Evolutionary conservation across 2,329 filamentous ascomycete genomes (phyloP).

Genomic region (Clarireedia homoeocarpa): DNA sequence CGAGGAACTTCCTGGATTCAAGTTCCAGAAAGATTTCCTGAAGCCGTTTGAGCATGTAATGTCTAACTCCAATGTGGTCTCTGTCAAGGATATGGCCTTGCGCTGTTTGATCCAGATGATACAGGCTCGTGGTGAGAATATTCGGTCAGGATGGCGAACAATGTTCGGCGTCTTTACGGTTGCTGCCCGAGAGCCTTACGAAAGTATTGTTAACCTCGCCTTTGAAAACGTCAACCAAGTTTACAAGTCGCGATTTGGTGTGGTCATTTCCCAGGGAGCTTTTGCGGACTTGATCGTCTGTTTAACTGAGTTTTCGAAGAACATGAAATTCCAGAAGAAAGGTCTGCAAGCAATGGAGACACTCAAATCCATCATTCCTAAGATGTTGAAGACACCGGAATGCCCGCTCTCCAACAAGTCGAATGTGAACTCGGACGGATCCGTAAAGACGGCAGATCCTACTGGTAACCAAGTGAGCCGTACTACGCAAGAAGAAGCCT

Average conservation of each 20-base stretch:
- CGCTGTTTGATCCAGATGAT: constrained; percentile 99
- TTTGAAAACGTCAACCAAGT: constrained; percentile 96
- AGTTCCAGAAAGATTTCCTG: constrained; percentile 98
- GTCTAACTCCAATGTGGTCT: constrained; percentile 80
- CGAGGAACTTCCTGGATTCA: constrained; percentile 95
- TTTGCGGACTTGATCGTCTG: constrained; percentile 96
- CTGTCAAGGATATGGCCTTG: constrained; percentile 95
- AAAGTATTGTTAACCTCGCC: constrained; percentile 91
- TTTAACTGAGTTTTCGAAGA: constrained; percentile 97
- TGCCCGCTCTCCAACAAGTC: constrained; percentile 73
- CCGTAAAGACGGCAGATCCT: constrained; percentile 29
- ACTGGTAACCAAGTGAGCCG: constrained; percentile 55
- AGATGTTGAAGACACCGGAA: constrained; percentile 92
- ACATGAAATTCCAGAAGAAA: constrained; percentile 97
- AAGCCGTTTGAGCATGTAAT: constrained; percentile 98
- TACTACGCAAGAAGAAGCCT: constrained; percentile 91
- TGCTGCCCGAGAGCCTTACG: constrained; percentile 84
- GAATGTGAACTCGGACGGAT: constrained; percentile 31
- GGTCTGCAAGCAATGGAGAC: constrained; percentile 92
- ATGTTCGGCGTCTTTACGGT: constrained; percentile 99
- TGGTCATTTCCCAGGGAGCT: constrained; percentile 92
- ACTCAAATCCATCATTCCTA: constrained; percentile 84
- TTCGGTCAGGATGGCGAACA: constrained; percentile 94
- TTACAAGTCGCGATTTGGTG: constrained; percentile 90
- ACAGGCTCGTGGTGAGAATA: constrained; percentile 91